phyloP scores from a whole-genome alignment of 306 rosid genomes.

The Ziziphus jujuba region DNA sequence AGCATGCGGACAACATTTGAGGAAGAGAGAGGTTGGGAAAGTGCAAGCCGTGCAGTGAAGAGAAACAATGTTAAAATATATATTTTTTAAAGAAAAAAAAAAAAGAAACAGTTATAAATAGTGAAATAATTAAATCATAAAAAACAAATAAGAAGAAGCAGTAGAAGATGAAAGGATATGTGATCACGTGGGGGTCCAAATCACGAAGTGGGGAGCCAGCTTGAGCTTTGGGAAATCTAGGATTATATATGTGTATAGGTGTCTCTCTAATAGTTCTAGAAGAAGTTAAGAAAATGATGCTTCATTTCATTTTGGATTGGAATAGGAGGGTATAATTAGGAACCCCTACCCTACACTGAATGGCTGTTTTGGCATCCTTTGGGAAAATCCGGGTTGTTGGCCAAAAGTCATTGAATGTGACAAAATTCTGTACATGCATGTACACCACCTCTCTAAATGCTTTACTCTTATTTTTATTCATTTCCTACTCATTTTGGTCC shows the following conservation, averaged over 20 bases:
- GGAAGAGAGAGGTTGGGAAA: no score
- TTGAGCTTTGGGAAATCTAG: conserved; percentile 14
- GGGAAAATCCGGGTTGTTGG: neutral
- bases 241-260: neutral
- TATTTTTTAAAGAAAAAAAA: no score
- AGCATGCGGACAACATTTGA: no score
- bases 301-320: neutral
- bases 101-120: no score
- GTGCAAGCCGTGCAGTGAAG: no score
- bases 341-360: neutral
- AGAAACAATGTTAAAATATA: no score
- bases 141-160: no score
- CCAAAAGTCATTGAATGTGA: conserved; percentile 25
- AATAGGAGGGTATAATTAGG: conserved; percentile 1
- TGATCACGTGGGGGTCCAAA: conserved; percentile 11
- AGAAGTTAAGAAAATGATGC: neutral
- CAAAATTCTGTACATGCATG: conserved; percentile 24
- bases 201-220: conserved; percentile 15
- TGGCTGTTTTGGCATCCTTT: neutral
- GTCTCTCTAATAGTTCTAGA: conserved; percentile 1
- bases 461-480: neutral
- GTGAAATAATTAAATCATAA: no score
- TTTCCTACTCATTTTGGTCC: no score
- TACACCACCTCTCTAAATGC: neutral
- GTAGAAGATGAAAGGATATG: neutral